Base-by-base conservation (phyloP, 768 basidiomycete genomes). In the Mycena capillaripes region DNA sequence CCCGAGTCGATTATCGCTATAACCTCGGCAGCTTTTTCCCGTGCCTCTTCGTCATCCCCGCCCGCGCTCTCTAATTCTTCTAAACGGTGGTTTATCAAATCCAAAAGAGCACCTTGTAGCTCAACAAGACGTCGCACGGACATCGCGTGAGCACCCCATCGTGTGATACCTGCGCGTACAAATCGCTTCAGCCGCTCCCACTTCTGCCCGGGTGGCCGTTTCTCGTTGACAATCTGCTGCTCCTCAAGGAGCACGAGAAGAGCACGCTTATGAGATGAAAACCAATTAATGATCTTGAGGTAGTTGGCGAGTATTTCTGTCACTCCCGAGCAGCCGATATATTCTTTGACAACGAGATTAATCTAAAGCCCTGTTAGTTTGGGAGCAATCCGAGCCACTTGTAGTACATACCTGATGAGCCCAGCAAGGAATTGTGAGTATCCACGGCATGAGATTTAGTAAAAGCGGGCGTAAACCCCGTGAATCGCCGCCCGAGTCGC, bases 391-490 rank as follows among this genome's bases (percentile, higher is more conserved):
- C 4, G 16, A 14, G 50, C 50, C 10, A n/a, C 10, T 25, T 14
- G 50, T 19, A 29, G 29, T 16, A 12, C 50, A 9, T 52, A 52
- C 50, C 50, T 52, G 50, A 52, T 52, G 50, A 16, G 50, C 50
- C 50, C 50, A 52, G 27, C 50, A 52, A 52, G 50, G 50, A 52
- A 52, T 52, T 16, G 50, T 52, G 50, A 52, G 50, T 25, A 52
- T 52, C 50, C 50, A 52, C 2, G 50, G 50, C 50, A 52, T 52
- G 25, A 29, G 25, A 27, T 52, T 52, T 4, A 52, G 50, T 25
- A 52, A 29, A 9, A 52, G 50, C 27, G 50, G 50, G 16, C 50
- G 50, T 52, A 52, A 52, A 29, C 50, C 50, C 11, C 27, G 50
- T 8, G 50, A 52, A 19, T 52, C 50, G 23, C 50, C 50, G 16